A percentile compares a stretch with the other conserved stretches of the same genome.
These are phyloP conservation scores for Thermochaetoides dissita DNA, from an alignment of 2,329 filamentous ascomycete species.

Conservation along the genomic window DNA sequence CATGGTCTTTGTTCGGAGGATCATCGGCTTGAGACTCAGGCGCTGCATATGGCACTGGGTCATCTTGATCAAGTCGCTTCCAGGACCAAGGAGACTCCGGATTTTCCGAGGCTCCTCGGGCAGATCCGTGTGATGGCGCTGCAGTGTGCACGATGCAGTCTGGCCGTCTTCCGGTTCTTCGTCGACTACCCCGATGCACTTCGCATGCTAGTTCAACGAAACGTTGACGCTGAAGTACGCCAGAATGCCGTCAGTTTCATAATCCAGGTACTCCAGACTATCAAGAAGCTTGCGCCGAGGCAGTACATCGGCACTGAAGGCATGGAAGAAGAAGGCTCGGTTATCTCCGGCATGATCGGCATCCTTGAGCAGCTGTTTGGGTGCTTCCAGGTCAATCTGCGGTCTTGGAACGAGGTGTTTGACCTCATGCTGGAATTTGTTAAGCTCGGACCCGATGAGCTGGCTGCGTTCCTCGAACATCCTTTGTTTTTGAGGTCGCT, in stretches of 20 bases:
- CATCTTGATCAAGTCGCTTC: slow-evolving; percentile 66
- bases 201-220: slow-evolving; percentile 51
- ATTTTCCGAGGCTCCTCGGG: slow-evolving; percentile 37
- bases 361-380: slow-evolving; percentile 46
- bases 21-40: slow-evolving; percentile 32
- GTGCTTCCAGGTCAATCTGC: slow-evolving; percentile 44
- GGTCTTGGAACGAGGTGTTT: slow-evolving; percentile 68
- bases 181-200: slow-evolving; percentile 39
- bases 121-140: slow-evolving; percentile 33
- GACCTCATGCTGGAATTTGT: slow-evolving; percentile 55
- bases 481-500: slow-evolving; percentile 43
- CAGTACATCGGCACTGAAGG: slow-evolving; percentile 24
- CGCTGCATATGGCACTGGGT: slow-evolving; percentile 41
- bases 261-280: slow-evolving; percentile 34
- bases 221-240: slow-evolving; percentile 43
- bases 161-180: slow-evolving; percentile 49
- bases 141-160: slow-evolving; percentile 40
- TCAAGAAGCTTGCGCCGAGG: slow-evolving; percentile 34
- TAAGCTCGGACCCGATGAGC: slow-evolving; percentile 44
- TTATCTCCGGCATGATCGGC: slow-evolving; percentile 27
- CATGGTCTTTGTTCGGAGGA: slow-evolving; percentile 34
- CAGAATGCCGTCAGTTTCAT: slow-evolving; percentile 37
- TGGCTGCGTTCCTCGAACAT: slow-evolving; percentile 42
- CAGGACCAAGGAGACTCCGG: slow-evolving; percentile 53
- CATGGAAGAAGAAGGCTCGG: slow-evolving; percentile 13